phyloP scores from a whole-genome alignment of 495 filamentous ascomycete genomes.

The Penicillium salamii region DNA sequence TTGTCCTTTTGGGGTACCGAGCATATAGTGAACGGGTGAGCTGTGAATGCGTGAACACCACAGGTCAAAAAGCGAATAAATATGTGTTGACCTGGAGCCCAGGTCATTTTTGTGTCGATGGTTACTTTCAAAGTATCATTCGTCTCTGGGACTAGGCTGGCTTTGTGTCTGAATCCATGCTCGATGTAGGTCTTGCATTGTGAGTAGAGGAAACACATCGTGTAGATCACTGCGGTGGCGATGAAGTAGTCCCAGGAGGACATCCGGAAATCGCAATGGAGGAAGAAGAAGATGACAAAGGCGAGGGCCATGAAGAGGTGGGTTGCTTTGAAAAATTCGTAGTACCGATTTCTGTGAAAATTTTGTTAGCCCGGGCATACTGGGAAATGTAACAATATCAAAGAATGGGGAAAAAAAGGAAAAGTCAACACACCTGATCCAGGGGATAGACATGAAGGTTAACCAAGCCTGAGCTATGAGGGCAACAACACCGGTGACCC shows the following conservation, averaged over 20 bases:
- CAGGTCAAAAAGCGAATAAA: slow-evolving; percentile 41
- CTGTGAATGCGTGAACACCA: slow-evolving; percentile 29
- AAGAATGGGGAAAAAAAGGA: too few relatives aligned
- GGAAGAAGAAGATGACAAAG: slow-evolving; percentile 56
- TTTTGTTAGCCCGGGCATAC: neutral
- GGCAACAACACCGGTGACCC: slow-evolving; percentile 55
- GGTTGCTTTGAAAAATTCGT: slow-evolving; percentile 59
- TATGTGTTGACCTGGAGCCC: slow-evolving; percentile 42
- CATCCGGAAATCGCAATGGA: slow-evolving; percentile 55
- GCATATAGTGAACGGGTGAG: slow-evolving; percentile 48
- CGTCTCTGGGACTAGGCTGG: slow-evolving; percentile 35
- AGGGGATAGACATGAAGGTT: slow-evolving; percentile 48
- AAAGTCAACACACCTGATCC: slow-evolving; percentile 40
- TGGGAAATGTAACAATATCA: too few relatives aligned
- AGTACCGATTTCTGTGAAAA: slow-evolving; percentile 45
- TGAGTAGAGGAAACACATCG: slow-evolving; percentile 38
- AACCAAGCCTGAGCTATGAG: slow-evolving; percentile 55
- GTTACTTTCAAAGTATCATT: slow-evolving; percentile 36
- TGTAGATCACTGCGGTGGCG: slow-evolving; percentile 46
- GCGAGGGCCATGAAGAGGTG: slow-evolving; percentile 52
- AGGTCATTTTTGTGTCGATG: slow-evolving; percentile 37
- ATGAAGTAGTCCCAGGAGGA: slow-evolving; percentile 58
- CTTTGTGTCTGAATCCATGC: slow-evolving; percentile 38
- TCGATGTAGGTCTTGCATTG: slow-evolving; percentile 42
- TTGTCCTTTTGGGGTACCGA: slow-evolving; percentile 25